Conservation (phyloP, 805 yeast genomes). For the Wickerhamomyces canadensis region DNA sequence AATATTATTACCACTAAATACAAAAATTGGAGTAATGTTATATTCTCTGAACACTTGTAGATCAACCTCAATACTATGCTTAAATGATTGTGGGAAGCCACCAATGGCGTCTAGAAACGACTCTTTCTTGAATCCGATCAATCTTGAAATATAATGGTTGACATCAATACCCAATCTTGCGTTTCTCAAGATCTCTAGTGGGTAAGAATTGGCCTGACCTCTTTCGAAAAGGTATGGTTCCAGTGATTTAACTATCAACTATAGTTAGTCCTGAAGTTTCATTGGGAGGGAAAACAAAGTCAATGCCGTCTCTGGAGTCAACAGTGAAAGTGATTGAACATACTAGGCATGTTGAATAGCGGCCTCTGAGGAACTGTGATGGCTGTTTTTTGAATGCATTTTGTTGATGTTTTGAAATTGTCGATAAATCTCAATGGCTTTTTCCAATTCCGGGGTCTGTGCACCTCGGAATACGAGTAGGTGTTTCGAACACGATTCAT, state of each 20-base stretch:
- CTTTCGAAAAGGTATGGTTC: conserved; percentile 68
- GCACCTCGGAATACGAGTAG: too few relatives aligned
- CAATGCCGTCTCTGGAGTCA: too few relatives aligned
- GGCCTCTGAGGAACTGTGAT: too few relatives aligned
- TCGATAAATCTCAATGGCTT: too few relatives aligned
- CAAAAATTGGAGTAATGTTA: conserved; percentile 73
- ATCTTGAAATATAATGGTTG: conserved; percentile 65
- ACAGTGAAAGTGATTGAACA: too few relatives aligned
- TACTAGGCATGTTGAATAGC: too few relatives aligned
- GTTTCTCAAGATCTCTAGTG: conserved; percentile 59
- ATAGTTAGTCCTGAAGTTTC: too few relatives aligned
- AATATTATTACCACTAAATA: conserved; percentile 62
- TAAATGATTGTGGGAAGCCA: conserved; percentile 67
- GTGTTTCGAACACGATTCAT: too few relatives aligned
- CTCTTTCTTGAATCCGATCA: conserved; percentile 58
- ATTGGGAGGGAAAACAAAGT: too few relatives aligned
- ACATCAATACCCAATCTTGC: conserved; percentile 81
- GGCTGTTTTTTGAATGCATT: too few relatives aligned
- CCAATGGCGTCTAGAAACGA: conserved; percentile 73
- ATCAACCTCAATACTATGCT: conserved; percentile 53
- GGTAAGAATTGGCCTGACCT: conserved; percentile 51
- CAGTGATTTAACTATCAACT: conserved; percentile 43
- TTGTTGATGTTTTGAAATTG: too few relatives aligned
- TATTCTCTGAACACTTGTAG: conserved; percentile 52
- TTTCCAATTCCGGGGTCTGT: too few relatives aligned